A percentile compares a stretch with the other conserved stretches of the same genome.
Evolutionary conservation across 768 basidiomycete species (phyloP).

Genomic region (Antrodiella citrinella): DNA sequence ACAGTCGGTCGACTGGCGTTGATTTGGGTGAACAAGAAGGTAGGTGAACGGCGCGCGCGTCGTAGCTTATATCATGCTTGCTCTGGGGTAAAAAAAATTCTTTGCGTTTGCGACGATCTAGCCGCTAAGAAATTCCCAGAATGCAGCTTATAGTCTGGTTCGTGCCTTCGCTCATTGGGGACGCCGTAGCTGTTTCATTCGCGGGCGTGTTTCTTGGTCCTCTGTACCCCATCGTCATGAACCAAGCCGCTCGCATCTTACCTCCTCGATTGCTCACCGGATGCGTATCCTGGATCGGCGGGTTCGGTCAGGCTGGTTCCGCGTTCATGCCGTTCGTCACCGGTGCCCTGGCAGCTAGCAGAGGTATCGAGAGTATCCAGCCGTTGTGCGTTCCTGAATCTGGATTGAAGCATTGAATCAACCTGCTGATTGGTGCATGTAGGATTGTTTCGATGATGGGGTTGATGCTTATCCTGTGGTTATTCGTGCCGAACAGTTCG

Average conservation of each 20-base stretch:
- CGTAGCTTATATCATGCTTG: conserved; percentile 11
- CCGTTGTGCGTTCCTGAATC: conserved; percentile 33
- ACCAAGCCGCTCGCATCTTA: conserved; percentile 32
- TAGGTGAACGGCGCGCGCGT: conserved; percentile 10
- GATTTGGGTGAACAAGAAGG: conserved; percentile 41
- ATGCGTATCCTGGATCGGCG: conserved; percentile 44
- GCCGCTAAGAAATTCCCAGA: conserved; percentile 16
- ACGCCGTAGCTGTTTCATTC: conserved; percentile 45
- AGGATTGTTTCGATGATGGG: conserved; percentile 13
- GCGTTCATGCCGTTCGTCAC: conserved; percentile 45
- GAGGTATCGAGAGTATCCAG: conserved; percentile 38
- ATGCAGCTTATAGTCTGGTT: conserved; percentile 54
- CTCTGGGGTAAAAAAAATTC: conserved; percentile 22
- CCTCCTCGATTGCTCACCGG: conserved; percentile 34
- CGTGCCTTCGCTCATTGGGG: conserved; percentile 42
- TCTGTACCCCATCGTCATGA: conserved; percentile 37
- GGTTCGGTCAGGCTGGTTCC: conserved; percentile 42
- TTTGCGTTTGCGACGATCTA: neutral
- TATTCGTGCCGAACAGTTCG: conserved; percentile 9
- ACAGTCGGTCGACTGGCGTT: conserved; percentile 45
- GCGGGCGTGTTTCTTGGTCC: conserved; percentile 46
- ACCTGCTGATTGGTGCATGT: neutral
- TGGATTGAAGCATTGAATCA: neutral
- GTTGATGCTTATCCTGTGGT: conserved; percentile 9
- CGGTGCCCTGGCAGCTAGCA: conserved; percentile 32